phyloP scores from a whole-genome alignment of 2,329 filamentous ascomycete genomes.

The Lojkania enalia region DNA sequence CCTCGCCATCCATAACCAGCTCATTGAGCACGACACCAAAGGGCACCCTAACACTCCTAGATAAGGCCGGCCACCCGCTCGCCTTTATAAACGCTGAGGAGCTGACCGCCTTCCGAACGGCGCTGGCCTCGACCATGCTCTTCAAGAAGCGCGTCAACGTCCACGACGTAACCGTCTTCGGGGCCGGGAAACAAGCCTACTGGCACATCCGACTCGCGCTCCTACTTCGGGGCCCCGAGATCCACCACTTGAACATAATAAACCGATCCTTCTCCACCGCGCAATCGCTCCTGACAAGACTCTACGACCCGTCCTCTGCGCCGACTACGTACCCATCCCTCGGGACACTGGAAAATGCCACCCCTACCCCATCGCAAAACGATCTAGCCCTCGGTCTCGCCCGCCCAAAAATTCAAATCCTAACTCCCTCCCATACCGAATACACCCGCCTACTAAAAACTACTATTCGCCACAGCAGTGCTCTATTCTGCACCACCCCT shows the following conservation, averaged over 20 bases:
- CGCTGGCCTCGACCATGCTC: constrained; percentile 64
- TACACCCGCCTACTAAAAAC: constrained; percentile 69
- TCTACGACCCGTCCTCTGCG: constrained; percentile 55
- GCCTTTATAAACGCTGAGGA: constrained; percentile 69
- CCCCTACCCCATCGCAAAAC: no score
- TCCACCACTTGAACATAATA: constrained; percentile 80
- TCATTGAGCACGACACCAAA: constrained; percentile 51
- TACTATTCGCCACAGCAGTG: constrained; percentile 72
- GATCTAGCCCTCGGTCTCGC: no score
- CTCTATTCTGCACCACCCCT: constrained; percentile 88
- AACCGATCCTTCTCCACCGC: constrained; percentile 71
- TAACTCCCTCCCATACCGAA: constrained; percentile 73
- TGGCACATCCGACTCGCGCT: constrained; percentile 90
- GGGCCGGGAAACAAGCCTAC: constrained; percentile 86
- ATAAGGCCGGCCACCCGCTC: constrained; percentile 59
- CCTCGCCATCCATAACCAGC: constrained; percentile 23
- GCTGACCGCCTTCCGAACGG: constrained; percentile 70
- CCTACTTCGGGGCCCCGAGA: constrained; percentile 67
- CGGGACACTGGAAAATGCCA: constrained; percentile 12
- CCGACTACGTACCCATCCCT: constrained; percentile 13
- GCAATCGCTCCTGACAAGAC: constrained; percentile 55
- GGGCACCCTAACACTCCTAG: constrained; percentile 63
- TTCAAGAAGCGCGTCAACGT: constrained; percentile 68
- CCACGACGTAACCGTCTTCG: constrained; percentile 80
- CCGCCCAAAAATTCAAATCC: constrained; percentile 64